Evolutionary conservation across 1,284 basidiomycete species (phyloP).

Genomic region (Ceratobasidium sp.): DNA sequence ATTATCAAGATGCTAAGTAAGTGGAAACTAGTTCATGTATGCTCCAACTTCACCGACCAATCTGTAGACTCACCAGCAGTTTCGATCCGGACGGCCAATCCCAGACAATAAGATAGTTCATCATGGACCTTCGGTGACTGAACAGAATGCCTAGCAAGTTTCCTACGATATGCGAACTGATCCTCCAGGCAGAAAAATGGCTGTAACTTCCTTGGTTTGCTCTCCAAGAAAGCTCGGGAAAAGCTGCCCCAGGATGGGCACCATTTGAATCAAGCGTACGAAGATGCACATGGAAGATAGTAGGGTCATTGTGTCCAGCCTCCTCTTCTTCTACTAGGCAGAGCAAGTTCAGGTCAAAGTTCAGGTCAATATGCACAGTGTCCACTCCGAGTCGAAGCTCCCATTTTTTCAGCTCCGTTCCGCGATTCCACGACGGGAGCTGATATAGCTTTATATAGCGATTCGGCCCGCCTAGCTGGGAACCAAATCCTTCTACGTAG

Average conservation of each 20-base stretch:
- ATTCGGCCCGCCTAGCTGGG: neutral
- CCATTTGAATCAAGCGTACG: slow-evolving; percentile 17
- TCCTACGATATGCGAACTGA: slow-evolving; percentile 9
- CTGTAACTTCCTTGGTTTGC: neutral
- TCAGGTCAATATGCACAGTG: neutral
- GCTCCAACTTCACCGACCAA: neutral
- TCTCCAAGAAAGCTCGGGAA: neutral
- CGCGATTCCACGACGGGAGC: slow-evolving; percentile 22
- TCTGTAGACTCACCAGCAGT: neutral
- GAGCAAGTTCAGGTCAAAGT: slow-evolving; percentile 16
- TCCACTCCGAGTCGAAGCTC: slow-evolving; percentile 8
- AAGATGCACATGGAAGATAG: neutral
- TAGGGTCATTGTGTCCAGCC: neutral
- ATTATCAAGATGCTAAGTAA: neutral
- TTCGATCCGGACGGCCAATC: slow-evolving; percentile 15
- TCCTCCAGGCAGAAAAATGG: neutral
- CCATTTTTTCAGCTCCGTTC: slow-evolving; percentile 20
- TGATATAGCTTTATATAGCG: slow-evolving; percentile 9
- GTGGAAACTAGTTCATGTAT: neutral
- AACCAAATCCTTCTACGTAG: slow-evolving; percentile 9
- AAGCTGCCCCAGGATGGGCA: slow-evolving; percentile 19
- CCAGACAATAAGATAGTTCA: slow-evolving; percentile 3
- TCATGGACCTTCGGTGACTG: neutral
- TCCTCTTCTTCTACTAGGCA: neutral
- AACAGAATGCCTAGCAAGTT: slow-evolving; percentile 4